Evolutionary conservation across 169 alveolate species (phyloP).

Genomic region (Prorocentrum cordatum): DNA sequence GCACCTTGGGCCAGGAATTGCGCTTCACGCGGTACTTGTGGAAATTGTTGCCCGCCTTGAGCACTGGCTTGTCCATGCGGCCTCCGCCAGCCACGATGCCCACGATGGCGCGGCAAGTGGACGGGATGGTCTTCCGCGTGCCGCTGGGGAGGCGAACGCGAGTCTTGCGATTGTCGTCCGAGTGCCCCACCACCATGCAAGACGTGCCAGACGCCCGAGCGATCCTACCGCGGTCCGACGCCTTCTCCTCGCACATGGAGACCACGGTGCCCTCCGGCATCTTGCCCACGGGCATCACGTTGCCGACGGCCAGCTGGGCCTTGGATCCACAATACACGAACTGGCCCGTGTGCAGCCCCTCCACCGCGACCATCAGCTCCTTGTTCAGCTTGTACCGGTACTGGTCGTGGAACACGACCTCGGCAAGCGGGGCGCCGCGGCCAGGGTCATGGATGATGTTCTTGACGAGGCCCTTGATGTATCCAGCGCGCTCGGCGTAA

Average conservation of each 20-base stretch:
- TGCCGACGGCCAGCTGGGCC: constrained; percentile 94
- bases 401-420: constrained; percentile 93
- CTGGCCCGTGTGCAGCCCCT: constrained; percentile 97
- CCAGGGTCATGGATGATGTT: constrained; percentile 98
- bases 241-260: constrained; percentile 91
- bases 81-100: constrained; percentile 99
- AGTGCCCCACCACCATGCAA: constrained; percentile 75
- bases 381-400: constrained; percentile 89
- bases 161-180: constrained; percentile 95
- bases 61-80: constrained; percentile 97
- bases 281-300: constrained; percentile 92
- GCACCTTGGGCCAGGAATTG: constrained; percentile 99
- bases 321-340: constrained; percentile 94
- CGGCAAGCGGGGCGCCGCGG: constrained; percentile 98
- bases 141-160: constrained; percentile 97
- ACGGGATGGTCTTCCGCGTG: constrained; percentile 88
- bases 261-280: constrained; percentile 99
- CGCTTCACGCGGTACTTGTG: constrained; percentile 97
- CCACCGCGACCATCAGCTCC: constrained; percentile 95
- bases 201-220: constrained; percentile 94
- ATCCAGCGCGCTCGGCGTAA: constrained; percentile 87
- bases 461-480: constrained; percentile 91
- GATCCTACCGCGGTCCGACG: constrained; percentile 97
- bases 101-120: constrained; percentile 91
- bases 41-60: constrained; percentile 97